These are phyloP conservation scores for Penicillium mononematosum DNA, from an alignment of 495 filamentous ascomycete species.

Conservation along the genomic window DNA sequence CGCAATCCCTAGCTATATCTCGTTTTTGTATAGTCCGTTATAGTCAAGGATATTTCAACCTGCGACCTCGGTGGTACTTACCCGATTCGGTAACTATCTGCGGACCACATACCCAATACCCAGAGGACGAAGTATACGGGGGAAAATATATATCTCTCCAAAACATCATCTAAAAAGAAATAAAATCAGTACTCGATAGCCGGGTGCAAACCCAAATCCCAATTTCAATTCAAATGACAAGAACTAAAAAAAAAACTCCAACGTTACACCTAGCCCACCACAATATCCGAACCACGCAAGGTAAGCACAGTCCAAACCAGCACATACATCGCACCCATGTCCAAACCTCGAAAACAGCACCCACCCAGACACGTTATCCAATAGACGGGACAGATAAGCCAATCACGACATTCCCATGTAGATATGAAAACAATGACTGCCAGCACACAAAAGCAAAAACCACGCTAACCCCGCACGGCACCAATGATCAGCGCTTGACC, in stretches of 20 bases:
- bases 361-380: not conserved
- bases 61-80: conserved; percentile 2
- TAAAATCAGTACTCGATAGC: not conserved
- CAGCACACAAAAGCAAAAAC: not conserved
- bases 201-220: not conserved
- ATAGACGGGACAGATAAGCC: not conserved
- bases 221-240: not conserved
- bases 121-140: not conserved
- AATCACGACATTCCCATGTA: not conserved
- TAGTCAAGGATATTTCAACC: not conserved
- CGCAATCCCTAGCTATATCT: not conserved
- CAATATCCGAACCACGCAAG: conserved; percentile 17
- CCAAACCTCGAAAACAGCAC: not conserved
- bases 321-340: not conserved
- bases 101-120: not conserved
- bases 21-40: not conserved
- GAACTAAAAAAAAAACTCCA: not conserved
- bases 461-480: conserved; percentile 11
- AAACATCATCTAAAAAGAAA: not conserved
- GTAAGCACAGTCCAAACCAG: conserved; percentile 7
- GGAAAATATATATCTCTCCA: not conserved
- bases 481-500: conserved; percentile 60
- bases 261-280: not conserved
- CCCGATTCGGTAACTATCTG: conserved; percentile 2
- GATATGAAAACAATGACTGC: not conserved